These are phyloP conservation scores for Schizonepeta tenuifolia DNA, from an alignment of 257 asterid species.

Conservation along the genomic window DNA sequence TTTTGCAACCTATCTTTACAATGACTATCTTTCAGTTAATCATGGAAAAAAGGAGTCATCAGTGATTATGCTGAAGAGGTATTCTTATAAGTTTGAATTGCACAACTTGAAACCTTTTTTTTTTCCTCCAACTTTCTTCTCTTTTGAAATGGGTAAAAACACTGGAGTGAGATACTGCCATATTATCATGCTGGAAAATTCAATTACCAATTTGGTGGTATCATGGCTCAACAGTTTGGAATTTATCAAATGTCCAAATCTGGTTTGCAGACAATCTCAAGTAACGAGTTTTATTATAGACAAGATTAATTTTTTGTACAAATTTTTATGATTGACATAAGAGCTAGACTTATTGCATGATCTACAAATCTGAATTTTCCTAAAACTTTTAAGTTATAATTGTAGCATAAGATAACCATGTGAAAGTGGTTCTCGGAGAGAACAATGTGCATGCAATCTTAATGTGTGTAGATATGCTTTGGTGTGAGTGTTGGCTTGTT, in stretches of 20 bases:
- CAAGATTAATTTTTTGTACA: neutral
- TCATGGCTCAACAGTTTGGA: constrained; percentile 14
- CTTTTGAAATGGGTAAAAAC: neutral
- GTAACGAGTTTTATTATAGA: neutral
- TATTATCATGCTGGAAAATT: constrained; percentile 15
- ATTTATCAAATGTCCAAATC: constrained; percentile 22
- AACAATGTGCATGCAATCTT: neutral
- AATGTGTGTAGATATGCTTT: neutral
- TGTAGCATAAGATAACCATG: neutral
- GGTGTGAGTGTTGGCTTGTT: neutral
- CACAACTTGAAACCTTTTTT: constrained; percentile 23
- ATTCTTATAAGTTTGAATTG: constrained; percentile 31
- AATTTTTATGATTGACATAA: neutral
- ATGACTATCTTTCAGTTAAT: constrained; percentile 72
- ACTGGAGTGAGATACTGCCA: neutral
- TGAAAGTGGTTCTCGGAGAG: constrained; percentile 1
- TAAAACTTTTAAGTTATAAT: no score
- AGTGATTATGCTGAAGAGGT: constrained; percentile 75
- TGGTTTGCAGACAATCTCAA: constrained; percentile 5
- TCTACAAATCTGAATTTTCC: neutral
- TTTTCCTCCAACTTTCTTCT: neutral
- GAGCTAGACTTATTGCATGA: neutral
- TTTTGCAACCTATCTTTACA: constrained; percentile 75
- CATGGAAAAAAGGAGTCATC: constrained; percentile 76
- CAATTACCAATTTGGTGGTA: neutral